Evolutionary conservation across 1,139 yeast genomes (phyloP), one percentile per base, ranked within the genome.

Genomic region (Nakaseomyces nivariensis): DNA sequence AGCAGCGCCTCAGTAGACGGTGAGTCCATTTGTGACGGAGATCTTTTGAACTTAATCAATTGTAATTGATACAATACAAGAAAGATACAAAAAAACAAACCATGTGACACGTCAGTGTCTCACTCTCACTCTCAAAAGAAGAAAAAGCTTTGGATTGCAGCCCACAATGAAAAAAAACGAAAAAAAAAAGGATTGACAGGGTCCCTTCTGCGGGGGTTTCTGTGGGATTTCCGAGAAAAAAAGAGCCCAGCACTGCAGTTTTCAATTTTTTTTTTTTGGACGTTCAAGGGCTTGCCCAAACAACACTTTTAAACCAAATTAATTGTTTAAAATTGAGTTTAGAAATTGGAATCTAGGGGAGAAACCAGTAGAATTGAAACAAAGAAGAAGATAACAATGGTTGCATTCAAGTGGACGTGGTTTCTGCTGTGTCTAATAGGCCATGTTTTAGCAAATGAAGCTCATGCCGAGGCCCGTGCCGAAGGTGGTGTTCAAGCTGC

Each of bases 1-100:
- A 41, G 44, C 25, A 41, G 34, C 25, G 34, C 25, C 25, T 41
- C 44, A n/a, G 44, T 41, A 13, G 44, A 41, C 24, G 42, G 42
- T 5, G 42, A 38, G 10, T 26, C 42, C 31, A 25, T 26, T 8
- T 25, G 8, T 25, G 4, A n/a, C n/a, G n/a, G n/a, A 1, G 24
- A 9, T 6, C 24, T 9, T 9, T 33, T 33, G n/a, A 33, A 33
- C 5, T 5, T n/a, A 2, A 5, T 10, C n/a, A 33, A 9, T 33
- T 33, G 9, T 29, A 6, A 29, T 9, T 9, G 31, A 29, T 29
- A 29, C 2, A 29, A 3, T 29, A 29, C 9, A 29, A 3, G 9
- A 29, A 3, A 8, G 7, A 5, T 5, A 5, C 31, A 5, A 27
- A 29, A 29, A 6, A 29, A 9, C 3, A 29, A 29, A 7, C 31